Percentiles rank a stretch among this genome's conserved stretches.
Conservation (phyloP, 495 filamentous ascomycete species). For the Penicillium desertorum region DNA sequence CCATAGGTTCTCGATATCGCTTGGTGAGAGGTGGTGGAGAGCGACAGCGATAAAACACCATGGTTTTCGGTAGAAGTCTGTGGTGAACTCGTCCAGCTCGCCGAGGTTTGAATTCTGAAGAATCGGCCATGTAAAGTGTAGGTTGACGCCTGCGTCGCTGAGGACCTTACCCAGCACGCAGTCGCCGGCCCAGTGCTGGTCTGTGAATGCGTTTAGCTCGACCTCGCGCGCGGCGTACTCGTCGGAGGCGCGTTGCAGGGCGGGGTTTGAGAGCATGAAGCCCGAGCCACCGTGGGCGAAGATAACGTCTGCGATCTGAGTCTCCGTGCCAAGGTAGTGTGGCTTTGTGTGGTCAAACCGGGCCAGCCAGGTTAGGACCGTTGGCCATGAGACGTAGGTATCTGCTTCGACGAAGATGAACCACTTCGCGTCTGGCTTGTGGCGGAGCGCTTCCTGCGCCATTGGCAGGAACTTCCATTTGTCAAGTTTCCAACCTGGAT, state of each 20-base stretch:
- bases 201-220: constrained; percentile 54
- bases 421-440: constrained; percentile 57
- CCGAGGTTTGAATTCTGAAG: constrained; percentile 50
- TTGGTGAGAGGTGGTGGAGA: constrained; percentile 51
- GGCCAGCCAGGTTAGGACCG: constrained; percentile 56
- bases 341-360: constrained; percentile 50
- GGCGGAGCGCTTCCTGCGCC: constrained; percentile 46
- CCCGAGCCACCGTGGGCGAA: constrained; percentile 72
- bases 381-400: constrained; percentile 65
- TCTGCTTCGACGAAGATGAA: constrained; percentile 71
- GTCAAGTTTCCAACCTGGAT: constrained; percentile 56
- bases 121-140: constrained; percentile 52
- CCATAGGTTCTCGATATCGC: constrained; percentile 41
- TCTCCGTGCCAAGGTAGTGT: constrained; percentile 60
- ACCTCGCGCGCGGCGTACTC: constrained; percentile 45
- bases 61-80: constrained; percentile 39
- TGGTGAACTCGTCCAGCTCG: constrained; percentile 45
- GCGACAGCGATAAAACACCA: constrained; percentile 59
- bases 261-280: constrained; percentile 60
- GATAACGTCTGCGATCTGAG: constrained; percentile 50
- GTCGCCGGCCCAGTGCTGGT: constrained; percentile 67
- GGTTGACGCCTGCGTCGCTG: constrained; percentile 50
- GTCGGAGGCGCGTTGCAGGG: constrained; percentile 48
- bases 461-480: constrained; percentile 63
- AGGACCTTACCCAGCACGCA: constrained; percentile 60